Percentiles rank a stretch among this genome's conserved stretches.
Evolutionary conservation across 768 basidiomycete species (phyloP).

Genomic region (Auriscalpium vulgare): DNA sequence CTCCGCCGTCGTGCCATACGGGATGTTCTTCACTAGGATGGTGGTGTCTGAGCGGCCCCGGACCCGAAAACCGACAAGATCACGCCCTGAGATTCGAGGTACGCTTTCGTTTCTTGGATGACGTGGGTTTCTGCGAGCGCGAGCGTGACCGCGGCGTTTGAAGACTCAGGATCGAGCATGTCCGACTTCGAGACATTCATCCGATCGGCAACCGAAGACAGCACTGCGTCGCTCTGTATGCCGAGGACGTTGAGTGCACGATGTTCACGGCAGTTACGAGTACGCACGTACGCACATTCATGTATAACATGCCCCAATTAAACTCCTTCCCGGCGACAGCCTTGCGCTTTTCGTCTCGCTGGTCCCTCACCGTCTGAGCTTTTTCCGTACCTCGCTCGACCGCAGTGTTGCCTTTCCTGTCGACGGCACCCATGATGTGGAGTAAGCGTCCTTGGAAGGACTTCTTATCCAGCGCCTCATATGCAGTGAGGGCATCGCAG

Average conservation of each 20-base stretch:
- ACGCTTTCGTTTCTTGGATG: conserved; percentile 89
- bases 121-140: conserved; percentile 95
- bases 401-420: conserved; percentile 43
- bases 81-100: conserved; percentile 74
- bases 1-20: conserved; percentile 72
- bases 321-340: conserved; percentile 68
- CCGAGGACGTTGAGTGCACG: conserved; percentile 7
- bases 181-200: conserved; percentile 84
- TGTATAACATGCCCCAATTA: conserved; percentile 91
- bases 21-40: conserved; percentile 94
- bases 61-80: conserved; percentile 44
- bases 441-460: conserved; percentile 89
- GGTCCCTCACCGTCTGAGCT: conserved; percentile 52
- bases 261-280: conserved; percentile 12
- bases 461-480: conserved; percentile 67
- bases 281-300: conserved; percentile 72
- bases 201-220: conserved; percentile 81
- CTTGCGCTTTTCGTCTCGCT: conserved; percentile 52
- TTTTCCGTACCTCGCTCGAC: conserved; percentile 35
- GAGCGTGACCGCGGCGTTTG: conserved; percentile 84
- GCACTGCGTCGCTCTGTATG: conserved; percentile 83
- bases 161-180: conserved; percentile 78
- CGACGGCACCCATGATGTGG: conserved; percentile 82
- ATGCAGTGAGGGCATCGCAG: conserved; percentile 56
- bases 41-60: conserved; percentile 62